Evolutionary conservation across 2,329 filamentous ascomycete species (phyloP).

Genomic region (Drechmeria coniospora): DNA sequence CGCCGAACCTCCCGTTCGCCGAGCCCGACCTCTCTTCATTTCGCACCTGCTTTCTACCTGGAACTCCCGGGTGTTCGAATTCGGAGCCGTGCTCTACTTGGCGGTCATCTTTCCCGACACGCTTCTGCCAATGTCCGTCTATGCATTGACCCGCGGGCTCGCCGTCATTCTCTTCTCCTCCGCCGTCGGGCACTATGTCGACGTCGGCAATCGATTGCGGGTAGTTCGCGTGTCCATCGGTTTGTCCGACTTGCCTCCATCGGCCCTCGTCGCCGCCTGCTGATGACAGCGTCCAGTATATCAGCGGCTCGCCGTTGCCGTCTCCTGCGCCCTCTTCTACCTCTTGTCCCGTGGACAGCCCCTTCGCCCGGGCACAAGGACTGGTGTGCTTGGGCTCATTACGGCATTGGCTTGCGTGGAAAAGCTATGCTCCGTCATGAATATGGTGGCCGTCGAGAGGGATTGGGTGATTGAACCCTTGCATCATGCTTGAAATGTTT

Average conservation of each 20-base stretch:
- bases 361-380: slow-evolving; percentile 3
- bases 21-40: too few relatives aligned
- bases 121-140: slow-evolving; percentile 51
- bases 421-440: slow-evolving; percentile 49
- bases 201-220: slow-evolving; percentile 32
- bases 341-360: slow-evolving; percentile 5
- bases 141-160: slow-evolving; percentile 44
- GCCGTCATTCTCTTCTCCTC: slow-evolving; percentile 44
- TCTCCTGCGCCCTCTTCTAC: slow-evolving; percentile 31
- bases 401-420: slow-evolving; percentile 49
- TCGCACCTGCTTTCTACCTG: slow-evolving; percentile 49
- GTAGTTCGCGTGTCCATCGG: slow-evolving; percentile 35
- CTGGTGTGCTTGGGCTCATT: slow-evolving; percentile 17
- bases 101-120: slow-evolving; percentile 40
- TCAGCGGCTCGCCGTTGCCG: slow-evolving; percentile 28
- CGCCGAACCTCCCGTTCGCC: too few relatives aligned
- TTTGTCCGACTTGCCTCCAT: too few relatives aligned
- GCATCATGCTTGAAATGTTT: too few relatives aligned
- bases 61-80: slow-evolving; percentile 51
- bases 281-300: slow-evolving; percentile 10
- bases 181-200: slow-evolving; percentile 42
- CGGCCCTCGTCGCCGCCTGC: neutral
- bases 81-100: slow-evolving; percentile 43
- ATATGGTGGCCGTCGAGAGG: slow-evolving; percentile 52
- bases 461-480: slow-evolving; percentile 59